These are phyloP conservation scores for Ustilago curta DNA, from an alignment of 1,284 basidiomycete genomes.

Conservation along the genomic window DNA sequence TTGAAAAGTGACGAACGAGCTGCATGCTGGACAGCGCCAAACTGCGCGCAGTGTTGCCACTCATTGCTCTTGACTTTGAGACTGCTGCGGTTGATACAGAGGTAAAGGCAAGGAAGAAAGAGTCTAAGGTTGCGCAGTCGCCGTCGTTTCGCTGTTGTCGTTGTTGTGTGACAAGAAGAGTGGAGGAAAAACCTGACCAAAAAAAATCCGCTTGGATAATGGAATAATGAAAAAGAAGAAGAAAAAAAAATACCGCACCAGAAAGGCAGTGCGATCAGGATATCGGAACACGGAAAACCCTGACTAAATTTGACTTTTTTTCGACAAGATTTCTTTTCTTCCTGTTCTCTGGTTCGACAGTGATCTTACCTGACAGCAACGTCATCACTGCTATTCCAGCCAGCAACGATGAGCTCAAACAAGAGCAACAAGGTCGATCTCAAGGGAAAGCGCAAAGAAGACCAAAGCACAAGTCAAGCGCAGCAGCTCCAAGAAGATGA, in stretches of 20 bases:
- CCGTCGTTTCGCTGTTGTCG: constrained; percentile 1
- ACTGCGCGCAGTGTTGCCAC: constrained; percentile 1
- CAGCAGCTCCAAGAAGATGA: constrained; percentile 8
- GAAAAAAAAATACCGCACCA: constrained; percentile 6
- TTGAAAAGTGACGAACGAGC: constrained; percentile 15
- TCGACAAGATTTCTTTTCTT: constrained; percentile 28
- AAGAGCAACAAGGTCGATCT: neutral
- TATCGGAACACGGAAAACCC: constrained; percentile 42
- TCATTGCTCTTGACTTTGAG: constrained; percentile 11
- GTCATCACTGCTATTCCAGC: neutral
- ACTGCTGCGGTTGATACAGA: too few species aligned
- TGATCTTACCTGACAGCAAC: neutral
- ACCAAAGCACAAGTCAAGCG: neutral
- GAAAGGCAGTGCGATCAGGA: neutral
- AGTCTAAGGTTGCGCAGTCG: constrained; percentile 7
- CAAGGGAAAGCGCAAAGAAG: constrained; percentile 20
- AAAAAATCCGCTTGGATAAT: constrained; percentile 9
- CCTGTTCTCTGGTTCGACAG: neutral
- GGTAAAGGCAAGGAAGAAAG: neutral
- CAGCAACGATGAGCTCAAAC: constrained; percentile 15
- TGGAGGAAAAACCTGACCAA: constrained; percentile 11
- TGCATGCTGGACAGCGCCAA: constrained; percentile 16
- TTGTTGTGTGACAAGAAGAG: constrained; percentile 8
- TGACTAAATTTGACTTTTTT: constrained; percentile 13
- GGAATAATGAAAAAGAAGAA: neutral